Evolutionary conservation across 2,329 filamentous ascomycete species (phyloP).

Genomic region (Neopestalotiopsis sp.): DNA sequence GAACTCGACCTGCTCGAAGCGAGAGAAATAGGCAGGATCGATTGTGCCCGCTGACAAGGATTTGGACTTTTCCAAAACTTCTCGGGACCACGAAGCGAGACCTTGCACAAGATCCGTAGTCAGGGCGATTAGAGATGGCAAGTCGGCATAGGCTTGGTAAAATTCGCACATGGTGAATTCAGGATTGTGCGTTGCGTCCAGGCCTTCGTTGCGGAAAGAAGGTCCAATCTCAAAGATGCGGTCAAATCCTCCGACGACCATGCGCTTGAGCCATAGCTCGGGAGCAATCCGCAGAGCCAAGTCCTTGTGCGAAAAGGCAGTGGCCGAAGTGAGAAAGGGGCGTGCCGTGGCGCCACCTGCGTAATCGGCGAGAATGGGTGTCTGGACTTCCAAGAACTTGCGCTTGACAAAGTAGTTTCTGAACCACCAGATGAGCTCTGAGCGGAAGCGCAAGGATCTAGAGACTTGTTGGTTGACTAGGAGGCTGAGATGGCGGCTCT

Average conservation of each 20-base stretch:
- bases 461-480: constrained; percentile 73
- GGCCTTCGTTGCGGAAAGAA: constrained; percentile 89
- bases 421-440: constrained; percentile 75
- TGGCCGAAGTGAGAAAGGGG: constrained; percentile 81
- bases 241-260: constrained; percentile 88
- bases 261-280: constrained; percentile 91
- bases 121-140: constrained; percentile 74
- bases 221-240: constrained; percentile 92
- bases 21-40: constrained; percentile 53
- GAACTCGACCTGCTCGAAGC: constrained; percentile 78
- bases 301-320: constrained; percentile 73
- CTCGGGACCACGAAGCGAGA: constrained; percentile 57
- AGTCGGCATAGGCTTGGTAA: constrained; percentile 83
- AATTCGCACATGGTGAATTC: constrained; percentile 99
- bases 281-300: constrained; percentile 88
- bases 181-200: constrained; percentile 92
- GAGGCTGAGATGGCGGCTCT: constrained; percentile 85
- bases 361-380: constrained; percentile 81
- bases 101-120: constrained; percentile 75
- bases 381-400: constrained; percentile 86
- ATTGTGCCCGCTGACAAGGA: constrained; percentile 53
- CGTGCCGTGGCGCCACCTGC: constrained; percentile 89
- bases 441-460: constrained; percentile 75
- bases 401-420: constrained; percentile 74
- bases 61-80: constrained; percentile 46